Conservation (phyloP, 2,329 filamentous ascomycete genomes). For the Fusarium duplospermum region DNA sequence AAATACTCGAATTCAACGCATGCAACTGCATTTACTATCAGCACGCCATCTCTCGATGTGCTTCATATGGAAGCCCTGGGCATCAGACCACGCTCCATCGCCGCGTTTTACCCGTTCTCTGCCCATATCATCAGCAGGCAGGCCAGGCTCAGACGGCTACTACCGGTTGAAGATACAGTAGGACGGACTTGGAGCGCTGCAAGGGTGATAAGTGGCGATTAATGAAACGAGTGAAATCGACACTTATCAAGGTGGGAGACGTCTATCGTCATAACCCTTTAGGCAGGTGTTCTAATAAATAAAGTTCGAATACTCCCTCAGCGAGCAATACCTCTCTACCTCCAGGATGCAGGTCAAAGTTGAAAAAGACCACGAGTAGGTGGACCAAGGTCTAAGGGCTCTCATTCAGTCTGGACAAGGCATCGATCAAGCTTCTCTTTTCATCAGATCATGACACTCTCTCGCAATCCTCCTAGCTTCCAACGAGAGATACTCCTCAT, state of each 20-base stretch:
- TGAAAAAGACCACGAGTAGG: no score
- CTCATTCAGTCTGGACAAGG: no score
- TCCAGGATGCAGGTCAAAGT: no score
- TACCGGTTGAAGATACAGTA: not conserved
- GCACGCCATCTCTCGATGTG: constrained; percentile 85
- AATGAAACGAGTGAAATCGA: not conserved
- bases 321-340: no score
- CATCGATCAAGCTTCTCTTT: not conserved
- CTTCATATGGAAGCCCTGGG: constrained; percentile 75
- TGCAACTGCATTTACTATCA: constrained; percentile 89
- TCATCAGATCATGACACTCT: constrained; percentile 20
- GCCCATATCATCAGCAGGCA: constrained; percentile 80
- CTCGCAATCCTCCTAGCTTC: not conserved
- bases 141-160: not conserved
- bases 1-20: constrained; percentile 70
- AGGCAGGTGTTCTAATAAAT: not conserved
- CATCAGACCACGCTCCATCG: constrained; percentile 71
- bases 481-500: not conserved
- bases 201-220: not conserved
- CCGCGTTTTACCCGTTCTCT: constrained; percentile 64
- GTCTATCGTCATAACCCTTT: fast-evolving
- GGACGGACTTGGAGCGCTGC: not conserved
- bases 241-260: constrained; percentile 6
- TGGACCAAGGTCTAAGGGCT: not conserved
- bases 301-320: no score